Base-by-base conservation (phyloP, 345 rosid species). In the Hibiscus tridactylites region DNA sequence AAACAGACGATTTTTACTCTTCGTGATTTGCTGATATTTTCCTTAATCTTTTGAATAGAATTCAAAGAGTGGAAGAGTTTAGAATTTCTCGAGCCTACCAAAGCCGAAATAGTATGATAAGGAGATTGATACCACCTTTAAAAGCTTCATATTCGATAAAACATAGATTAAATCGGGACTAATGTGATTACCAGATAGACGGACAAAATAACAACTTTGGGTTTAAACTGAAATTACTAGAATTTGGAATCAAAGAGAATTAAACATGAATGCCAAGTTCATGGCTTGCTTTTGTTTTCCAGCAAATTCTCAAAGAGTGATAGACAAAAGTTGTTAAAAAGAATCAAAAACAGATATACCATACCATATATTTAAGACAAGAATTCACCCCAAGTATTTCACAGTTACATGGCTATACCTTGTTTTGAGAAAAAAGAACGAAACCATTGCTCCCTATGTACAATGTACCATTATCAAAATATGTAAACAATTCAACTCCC, bases 361-460 rank as follows among this genome's bases (percentile, higher is more conserved):
- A 67, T 44, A 78, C 63, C 66, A 70, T 65, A 78, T 71, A 73
- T 66, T 59, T 65, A 73, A 52, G 71, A 24, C 73, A 69, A 77
- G 75, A 84, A 78, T 81, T 79, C 78, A 77, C 64, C 79, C 81
- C 82, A 67, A 71, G 78, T 78, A 76, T 81, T 76, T 82, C 80
- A 78, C 82, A 76, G 75, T 81, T 79, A 75, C 83, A 81, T 57
- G 62, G 78, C 74, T 79, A 75, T 84, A 77, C 84, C 82, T 44
- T 54, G 26, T 54, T 58, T 63, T 46, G 3, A 9, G 4, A 15
- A 33, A 35, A 13, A 1, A 6, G 12, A 65, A 46, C 58, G 60
- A 71, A 72, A 57, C 17, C 73, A 73, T 66, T 71, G 75, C 76
- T 73, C 77, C 73, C 54, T 74, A 67, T 82, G 70, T 80, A 85